phyloP scores from a whole-genome alignment of 140 eudicot genomes.

The Flaveria floridana region DNA sequence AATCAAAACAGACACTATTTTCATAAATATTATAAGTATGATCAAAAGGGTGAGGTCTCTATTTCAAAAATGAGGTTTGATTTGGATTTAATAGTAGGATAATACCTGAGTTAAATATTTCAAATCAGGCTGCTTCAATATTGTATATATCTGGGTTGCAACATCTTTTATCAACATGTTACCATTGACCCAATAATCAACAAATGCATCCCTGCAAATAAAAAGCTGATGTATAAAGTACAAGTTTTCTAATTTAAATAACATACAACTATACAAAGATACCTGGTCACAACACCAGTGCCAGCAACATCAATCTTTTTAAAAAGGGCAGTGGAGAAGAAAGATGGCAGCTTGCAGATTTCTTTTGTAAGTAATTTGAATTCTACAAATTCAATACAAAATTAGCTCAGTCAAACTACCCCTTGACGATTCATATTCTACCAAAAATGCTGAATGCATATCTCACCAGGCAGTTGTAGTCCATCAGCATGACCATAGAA shows the following conservation, averaged over 20 bases:
- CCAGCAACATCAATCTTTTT: slow-evolving; percentile 52
- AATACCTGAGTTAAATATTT: slow-evolving; percentile 67
- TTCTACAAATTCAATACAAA: slow-evolving; percentile 34
- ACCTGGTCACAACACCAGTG: slow-evolving; percentile 64
- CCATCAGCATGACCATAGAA: slow-evolving; percentile 57
- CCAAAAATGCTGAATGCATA: slow-evolving; percentile 2
- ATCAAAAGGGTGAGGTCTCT: slow-evolving; percentile 1
- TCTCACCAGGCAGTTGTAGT: slow-evolving; percentile 56
- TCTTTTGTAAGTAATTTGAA: slow-evolving; percentile 61
- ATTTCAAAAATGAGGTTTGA: slow-evolving; percentile 3
- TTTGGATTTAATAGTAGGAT: slow-evolving; percentile 16
- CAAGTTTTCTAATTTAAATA: neutral
- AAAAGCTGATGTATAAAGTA: neutral
- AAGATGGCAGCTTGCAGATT: slow-evolving; percentile 63
- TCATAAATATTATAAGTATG: neutral
- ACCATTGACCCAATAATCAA: slow-evolving; percentile 66
- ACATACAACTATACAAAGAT: slow-evolving; percentile 6
- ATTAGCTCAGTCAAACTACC: slow-evolving; percentile 22
- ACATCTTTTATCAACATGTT: slow-evolving; percentile 59
- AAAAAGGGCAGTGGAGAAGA: slow-evolving; percentile 56
- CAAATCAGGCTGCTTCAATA: slow-evolving; percentile 62
- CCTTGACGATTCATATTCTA: slow-evolving; percentile 14
- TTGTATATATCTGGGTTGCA: slow-evolving; percentile 57
- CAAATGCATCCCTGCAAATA: slow-evolving; percentile 63
- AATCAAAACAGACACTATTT: slow-evolving; percentile 6